Evolutionary conservation across 2,329 filamentous ascomycete species (phyloP).

Genomic region (Aspergillus vadensis): DNA sequence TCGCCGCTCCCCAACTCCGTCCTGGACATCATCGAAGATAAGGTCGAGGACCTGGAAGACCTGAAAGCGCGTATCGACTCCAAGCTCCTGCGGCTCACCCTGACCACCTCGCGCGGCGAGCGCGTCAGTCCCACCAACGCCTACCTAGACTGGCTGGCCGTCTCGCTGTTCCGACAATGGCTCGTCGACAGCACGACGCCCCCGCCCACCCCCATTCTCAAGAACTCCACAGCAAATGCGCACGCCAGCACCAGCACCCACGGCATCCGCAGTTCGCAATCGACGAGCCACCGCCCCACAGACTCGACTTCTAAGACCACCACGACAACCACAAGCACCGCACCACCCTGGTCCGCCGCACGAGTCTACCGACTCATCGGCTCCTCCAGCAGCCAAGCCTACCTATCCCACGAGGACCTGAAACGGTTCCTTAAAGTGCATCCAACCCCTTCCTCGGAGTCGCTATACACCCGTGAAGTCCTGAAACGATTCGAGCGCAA

Average conservation of each 20-base stretch:
- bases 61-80: conserved; percentile 76
- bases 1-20: conserved; percentile 70
- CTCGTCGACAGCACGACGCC: conserved; percentile 86
- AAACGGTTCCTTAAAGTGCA: conserved; percentile 85
- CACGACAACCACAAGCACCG: conserved; percentile 19
- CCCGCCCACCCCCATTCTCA: conserved; percentile 56
- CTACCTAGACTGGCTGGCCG: conserved; percentile 86
- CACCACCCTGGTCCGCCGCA: conserved; percentile 50
- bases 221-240: conserved; percentile 30
- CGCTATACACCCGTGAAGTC: conserved; percentile 81
- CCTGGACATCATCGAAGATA: conserved; percentile 89
- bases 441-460: conserved; percentile 58
- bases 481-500: conserved; percentile 81
- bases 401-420: conserved; percentile 81
- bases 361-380: conserved; percentile 78
- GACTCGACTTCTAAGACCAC: conserved; percentile 19
- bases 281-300: conserved; percentile 14
- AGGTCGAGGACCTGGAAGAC: conserved; percentile 88
- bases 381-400: conserved; percentile 60
- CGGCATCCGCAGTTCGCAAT: conserved; percentile 13
- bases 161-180: conserved; percentile 89
- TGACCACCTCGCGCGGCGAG: conserved; percentile 79
- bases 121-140: conserved; percentile 76
- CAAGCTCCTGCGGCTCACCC: conserved; percentile 75
- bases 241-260: conserved; percentile 13